Base-by-base conservation (phyloP, 345 rosid genomes). In the Psidium guajava region DNA sequence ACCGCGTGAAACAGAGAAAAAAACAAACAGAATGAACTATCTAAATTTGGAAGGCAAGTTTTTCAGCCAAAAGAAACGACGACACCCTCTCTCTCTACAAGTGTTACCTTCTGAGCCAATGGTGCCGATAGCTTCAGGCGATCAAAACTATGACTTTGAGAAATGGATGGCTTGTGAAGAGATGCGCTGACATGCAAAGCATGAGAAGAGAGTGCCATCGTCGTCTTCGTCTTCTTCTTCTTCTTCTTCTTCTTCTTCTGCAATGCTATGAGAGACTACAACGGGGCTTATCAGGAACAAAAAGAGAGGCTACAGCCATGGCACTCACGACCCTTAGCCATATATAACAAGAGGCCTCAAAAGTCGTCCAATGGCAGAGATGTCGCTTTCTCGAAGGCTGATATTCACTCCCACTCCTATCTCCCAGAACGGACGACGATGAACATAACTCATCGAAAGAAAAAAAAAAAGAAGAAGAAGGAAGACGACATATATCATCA, bases 101-200 rank as follows among this genome's bases (percentile, higher is more conserved):
- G 80, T 20, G 12, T 20, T 54, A 84, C 91, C 90, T 87, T 90
- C 47, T 86, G 82, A 22, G 87, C 54, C 16, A 85, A 81, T 42
- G 88, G 84, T 90, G 28, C 22, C 42, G 40, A 28, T 42, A 61
- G 74, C 74, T 61, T 61, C 80, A 84, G 25, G 42, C n/a, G 61
- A 83, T 81, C 55, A 24, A 88, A 85, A 81, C 55, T 32, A 44
- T 20, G 56, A 22, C n/a, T 22, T 32, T 44, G 57, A 2, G 86
- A 44, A 53, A 84, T 21, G 14, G 87, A 86, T 74, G 89, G 87
- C 77, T 81, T 87, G 20, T 85, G 85, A 22, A 61, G 54, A 44
- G 87, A 88, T 61, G 74, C 74, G 28, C 11, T 1, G 83, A 89
- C 87, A 85, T 36, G 88, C 50, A 85, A n/a, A 21, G 81, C 86